Conservation (phyloP, 2,329 filamentous ascomycete species). For the Clarireedia paspali region DNA sequence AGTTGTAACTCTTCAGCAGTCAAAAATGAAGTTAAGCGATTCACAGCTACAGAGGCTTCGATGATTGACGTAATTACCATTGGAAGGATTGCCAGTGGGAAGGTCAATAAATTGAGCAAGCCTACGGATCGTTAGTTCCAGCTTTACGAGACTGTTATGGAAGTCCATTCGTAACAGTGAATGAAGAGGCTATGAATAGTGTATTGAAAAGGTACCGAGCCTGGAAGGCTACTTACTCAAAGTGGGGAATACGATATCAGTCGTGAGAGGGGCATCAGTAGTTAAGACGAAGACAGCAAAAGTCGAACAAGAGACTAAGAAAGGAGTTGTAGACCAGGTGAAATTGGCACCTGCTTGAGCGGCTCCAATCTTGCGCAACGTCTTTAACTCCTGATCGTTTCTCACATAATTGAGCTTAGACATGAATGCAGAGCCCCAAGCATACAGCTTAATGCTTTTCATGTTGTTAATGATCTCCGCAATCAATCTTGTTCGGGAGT, state of each 20-base stretch:
- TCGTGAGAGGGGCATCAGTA: slow-evolving; percentile 71
- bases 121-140: too few relatives aligned
- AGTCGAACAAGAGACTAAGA: slow-evolving; percentile 93
- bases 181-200: too few relatives aligned
- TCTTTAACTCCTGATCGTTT: slow-evolving; percentile 93
- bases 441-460: slow-evolving; percentile 98
- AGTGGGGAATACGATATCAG: slow-evolving; percentile 92
- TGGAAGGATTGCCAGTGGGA: slow-evolving; percentile 85
- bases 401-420: slow-evolving; percentile 93
- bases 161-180: too few relatives aligned
- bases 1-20: slow-evolving; percentile 81
- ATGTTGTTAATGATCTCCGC: slow-evolving; percentile 99
- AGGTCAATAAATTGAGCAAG: slow-evolving; percentile 92
- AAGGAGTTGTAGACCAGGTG: slow-evolving; percentile 95
- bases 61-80: slow-evolving; percentile 98
- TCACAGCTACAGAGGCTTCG: slow-evolving; percentile 88
- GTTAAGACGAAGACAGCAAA: slow-evolving; percentile 92
- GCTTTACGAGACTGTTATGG: too few relatives aligned
- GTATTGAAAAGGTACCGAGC: too few relatives aligned
- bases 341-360: slow-evolving; percentile 94
- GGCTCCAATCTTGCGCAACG: slow-evolving; percentile 89
- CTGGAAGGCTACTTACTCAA: slow-evolving; percentile 40
- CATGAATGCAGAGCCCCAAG: slow-evolving; percentile 96
- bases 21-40: slow-evolving; percentile 77
- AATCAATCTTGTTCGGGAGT: slow-evolving; percentile 84